Percentiles rank a stretch among this genome's conserved stretches.
phyloP scores from a whole-genome alignment of 2,329 filamentous ascomycete genomes.

The Leptographium flavum region DNA sequence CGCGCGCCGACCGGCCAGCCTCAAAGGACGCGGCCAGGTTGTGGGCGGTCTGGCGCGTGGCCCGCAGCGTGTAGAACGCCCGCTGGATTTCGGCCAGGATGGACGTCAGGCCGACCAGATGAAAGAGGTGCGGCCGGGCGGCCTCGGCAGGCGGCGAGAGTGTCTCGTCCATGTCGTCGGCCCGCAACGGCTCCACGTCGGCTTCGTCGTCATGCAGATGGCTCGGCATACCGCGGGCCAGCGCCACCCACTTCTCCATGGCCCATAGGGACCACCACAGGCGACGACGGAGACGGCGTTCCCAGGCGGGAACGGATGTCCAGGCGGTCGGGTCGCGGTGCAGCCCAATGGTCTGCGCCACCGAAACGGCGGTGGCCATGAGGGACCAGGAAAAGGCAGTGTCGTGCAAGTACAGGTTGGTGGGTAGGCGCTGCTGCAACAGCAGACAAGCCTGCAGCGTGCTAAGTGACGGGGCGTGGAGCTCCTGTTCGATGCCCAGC shows the following conservation, averaged over 20 bases:
- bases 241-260: constrained; percentile 20
- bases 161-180: constrained; percentile 13
- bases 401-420: constrained; percentile 19
- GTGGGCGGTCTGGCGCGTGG: constrained; percentile 15
- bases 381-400: constrained; percentile 20
- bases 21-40: constrained; percentile 17
- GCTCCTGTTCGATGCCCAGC: constrained; percentile 17
- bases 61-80: constrained; percentile 17
- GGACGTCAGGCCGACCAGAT: constrained; percentile 16
- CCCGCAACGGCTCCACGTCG: constrained; percentile 15
- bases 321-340: constrained; percentile 17
- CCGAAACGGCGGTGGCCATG: constrained; percentile 18
- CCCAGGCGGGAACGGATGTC: constrained; percentile 17
- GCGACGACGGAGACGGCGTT: constrained; percentile 17
- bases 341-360: constrained; percentile 19
- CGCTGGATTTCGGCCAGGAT: constrained; percentile 19
- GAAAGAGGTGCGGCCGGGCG: constrained; percentile 13
- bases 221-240: constrained; percentile 19
- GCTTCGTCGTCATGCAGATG: constrained; percentile 13
- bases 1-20: constrained; percentile 14
- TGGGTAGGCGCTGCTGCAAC: constrained; percentile 18
- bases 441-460: constrained; percentile 20
- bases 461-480: constrained; percentile 19
- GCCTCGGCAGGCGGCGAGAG: constrained; percentile 6
- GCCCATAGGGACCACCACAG: constrained; percentile 19